Base-by-base conservation (phyloP, 2,329 filamentous ascomycete genomes). In the Ceratocystis papillata region DNA sequence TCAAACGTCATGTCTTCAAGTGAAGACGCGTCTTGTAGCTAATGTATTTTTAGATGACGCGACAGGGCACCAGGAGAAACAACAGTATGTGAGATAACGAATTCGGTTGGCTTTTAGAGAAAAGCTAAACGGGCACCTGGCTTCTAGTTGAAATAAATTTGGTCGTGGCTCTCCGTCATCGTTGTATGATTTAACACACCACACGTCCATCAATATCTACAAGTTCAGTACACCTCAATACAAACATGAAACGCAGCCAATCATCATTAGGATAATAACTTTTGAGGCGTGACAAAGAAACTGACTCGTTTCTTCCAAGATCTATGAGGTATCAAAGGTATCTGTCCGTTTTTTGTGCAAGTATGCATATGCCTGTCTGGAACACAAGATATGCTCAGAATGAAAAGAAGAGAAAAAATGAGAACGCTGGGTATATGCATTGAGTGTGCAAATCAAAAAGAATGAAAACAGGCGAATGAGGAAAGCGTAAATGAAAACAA, bases 381-480 rank as follows among this genome's bases (percentile, higher is more conserved):
- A 53, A 41, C 37, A 53, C 60, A 33, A 33, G 53, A 33, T 46
- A 17, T 28, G 22, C 20, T 46, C 50, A 10, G 15, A n/a, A 46
- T 50, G 15, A 41, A 45, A 25, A 46, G 10, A 57, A 48, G 8
- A 60, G 5, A 37, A 28, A 33, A 25, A 37, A 53, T 15, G n/a
- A n/a, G 45, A 45, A 20, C 55, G 37, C 55, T 65, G 65, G 65
- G 65, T 67, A 63, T 64, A 60, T 63, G 61, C 61, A 63, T 59
- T 63, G 61, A 63, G 61, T 46, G 22, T 57, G 28, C 37, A 63
- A 48, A 46, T 22, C 22, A 55, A 41, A 55, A 41, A 62, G 53
- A 22, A 62, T 28, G 12, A 25, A 46, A 15, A 61, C 41, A 50
- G 22, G 5, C n/a, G 63, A 60, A 30, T 20, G 30, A 63, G 10